These are phyloP conservation scores for Aspergillus baeticus DNA, from an alignment of 495 filamentous ascomycete genomes.

Conservation along the genomic window DNA sequence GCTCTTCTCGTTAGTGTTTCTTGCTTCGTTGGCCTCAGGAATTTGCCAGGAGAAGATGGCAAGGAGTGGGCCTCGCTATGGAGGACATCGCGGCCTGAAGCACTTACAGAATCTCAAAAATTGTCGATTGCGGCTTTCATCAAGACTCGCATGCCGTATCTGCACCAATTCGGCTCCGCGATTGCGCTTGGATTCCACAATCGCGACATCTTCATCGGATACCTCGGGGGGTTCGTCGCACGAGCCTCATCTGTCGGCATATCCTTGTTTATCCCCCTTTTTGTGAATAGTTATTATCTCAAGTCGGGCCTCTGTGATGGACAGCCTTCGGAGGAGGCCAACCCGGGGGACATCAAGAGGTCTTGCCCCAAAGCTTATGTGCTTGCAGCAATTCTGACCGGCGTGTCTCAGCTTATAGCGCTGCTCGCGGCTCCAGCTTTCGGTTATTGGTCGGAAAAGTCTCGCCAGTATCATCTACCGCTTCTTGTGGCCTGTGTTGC, in stretches of 20 bases:
- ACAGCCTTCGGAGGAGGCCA: constrained; percentile 51
- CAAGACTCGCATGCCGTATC: constrained; percentile 27
- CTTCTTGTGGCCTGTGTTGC: constrained; percentile 67
- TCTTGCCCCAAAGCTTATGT: constrained; percentile 83
- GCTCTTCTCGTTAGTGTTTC: constrained; percentile 68
- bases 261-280: constrained; percentile 89
- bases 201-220: constrained; percentile 76
- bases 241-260: constrained; percentile 95
- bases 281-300: constrained; percentile 86
- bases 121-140: constrained; percentile 1
- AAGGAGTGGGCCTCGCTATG: constrained; percentile 62
- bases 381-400: constrained; percentile 79
- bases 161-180: constrained; percentile 57
- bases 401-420: constrained; percentile 82
- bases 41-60: constrained; percentile 72
- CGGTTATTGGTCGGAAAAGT: constrained; percentile 71
- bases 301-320: constrained; percentile 73
- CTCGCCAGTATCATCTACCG: constrained; percentile 64
- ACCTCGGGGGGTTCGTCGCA: constrained; percentile 92
- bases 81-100: constrained; percentile 12
- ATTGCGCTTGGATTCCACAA: constrained; percentile 71
- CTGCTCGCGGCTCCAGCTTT: constrained; percentile 83
- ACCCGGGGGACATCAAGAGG: constrained; percentile 63
- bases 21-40: constrained; percentile 78
- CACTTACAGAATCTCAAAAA: not conserved